A percentile compares a stretch with the other conserved stretches of the same genome.
These are phyloP conservation scores for Aspergillus texensis DNA, from an alignment of 2,329 filamentous ascomycete genomes.

Conservation along the genomic window DNA sequence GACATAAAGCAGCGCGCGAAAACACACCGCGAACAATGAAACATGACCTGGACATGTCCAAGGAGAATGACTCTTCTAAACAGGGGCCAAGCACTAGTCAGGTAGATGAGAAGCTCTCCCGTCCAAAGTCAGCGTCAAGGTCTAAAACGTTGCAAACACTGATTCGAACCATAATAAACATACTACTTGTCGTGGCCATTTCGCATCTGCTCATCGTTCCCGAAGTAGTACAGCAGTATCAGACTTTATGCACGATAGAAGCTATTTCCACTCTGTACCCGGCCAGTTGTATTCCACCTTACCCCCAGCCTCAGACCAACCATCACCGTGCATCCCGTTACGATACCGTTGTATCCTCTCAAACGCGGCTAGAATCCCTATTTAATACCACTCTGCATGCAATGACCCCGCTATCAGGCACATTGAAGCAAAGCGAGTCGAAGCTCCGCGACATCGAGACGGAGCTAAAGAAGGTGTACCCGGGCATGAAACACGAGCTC, in stretches of 20 bases:
- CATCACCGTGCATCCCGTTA: constrained; percentile 11
- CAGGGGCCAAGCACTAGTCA: not conserved
- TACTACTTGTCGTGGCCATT: constrained; percentile 32
- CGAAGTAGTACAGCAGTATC: constrained; percentile 38
- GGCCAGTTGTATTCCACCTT: constrained; percentile 29
- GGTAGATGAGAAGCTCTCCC: not conserved
- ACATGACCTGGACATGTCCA: not conserved
- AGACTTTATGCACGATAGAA: constrained; percentile 29
- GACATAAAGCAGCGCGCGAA: constrained; percentile 21
- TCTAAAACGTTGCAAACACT: constrained; percentile 7
- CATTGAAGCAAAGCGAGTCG: constrained; percentile 35
- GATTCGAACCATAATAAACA: constrained; percentile 28
- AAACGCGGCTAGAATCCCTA: constrained; percentile 30
- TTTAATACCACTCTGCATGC: constrained; percentile 33
- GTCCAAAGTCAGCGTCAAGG: not conserved
- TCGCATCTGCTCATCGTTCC: constrained; percentile 38
- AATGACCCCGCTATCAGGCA: constrained; percentile 27
- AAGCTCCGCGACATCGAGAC: constrained; percentile 31
- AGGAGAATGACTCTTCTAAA: not conserved
- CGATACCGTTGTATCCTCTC: constrained; percentile 21
- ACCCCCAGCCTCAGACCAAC: constrained; percentile 13
- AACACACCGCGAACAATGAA: constrained; percentile 3
- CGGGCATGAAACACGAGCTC: constrained; percentile 36
- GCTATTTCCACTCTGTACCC: constrained; percentile 31
- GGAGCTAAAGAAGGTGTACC: constrained; percentile 30